These are phyloP conservation scores for Hanseniaspora nectarophila DNA, from an alignment of 805 yeast species.

Conservation along the genomic window DNA sequence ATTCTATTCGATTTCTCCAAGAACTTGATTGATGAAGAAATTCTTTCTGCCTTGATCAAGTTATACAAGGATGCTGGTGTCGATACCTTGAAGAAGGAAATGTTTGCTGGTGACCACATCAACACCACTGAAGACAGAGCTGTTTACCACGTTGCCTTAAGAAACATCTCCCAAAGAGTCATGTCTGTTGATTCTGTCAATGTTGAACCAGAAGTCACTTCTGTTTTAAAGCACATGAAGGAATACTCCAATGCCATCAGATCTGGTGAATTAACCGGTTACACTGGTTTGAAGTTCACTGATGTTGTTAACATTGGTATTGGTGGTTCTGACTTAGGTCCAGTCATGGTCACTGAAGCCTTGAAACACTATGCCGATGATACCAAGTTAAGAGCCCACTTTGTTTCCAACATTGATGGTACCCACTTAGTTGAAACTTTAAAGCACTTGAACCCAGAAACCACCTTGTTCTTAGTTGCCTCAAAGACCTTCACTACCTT, in stretches of 20 bases:
- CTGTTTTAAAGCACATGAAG: constrained; percentile 89
- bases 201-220: constrained; percentile 83
- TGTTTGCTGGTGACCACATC: constrained; percentile 89
- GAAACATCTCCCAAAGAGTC: constrained; percentile 77
- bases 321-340: constrained; percentile 98
- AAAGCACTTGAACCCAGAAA: constrained; percentile 68
- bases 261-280: constrained; percentile 93
- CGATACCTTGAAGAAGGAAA: constrained; percentile 72
- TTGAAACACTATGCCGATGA: constrained; percentile 76
- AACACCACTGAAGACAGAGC: constrained; percentile 95
- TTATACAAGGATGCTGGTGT: constrained; percentile 87
- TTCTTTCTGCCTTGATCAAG: constrained; percentile 51
- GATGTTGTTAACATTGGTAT: constrained; percentile 96
- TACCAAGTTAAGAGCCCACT: constrained; percentile 53
- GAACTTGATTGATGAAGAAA: constrained; percentile 80
- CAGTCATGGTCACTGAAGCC: constrained; percentile 98
- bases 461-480: constrained; percentile 84
- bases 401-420: constrained; percentile 97
- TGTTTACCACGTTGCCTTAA: constrained; percentile 89
- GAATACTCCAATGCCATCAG: constrained; percentile 84
- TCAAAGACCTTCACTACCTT: constrained; percentile 99
- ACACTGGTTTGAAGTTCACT: constrained; percentile 86
- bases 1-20: constrained; percentile 91
- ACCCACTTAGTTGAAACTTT: constrained; percentile 89
- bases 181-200: constrained; percentile 83